Base-by-base conservation (phyloP, 768 basidiomycete genomes). In the Panaeolus cyanescens region DNA sequence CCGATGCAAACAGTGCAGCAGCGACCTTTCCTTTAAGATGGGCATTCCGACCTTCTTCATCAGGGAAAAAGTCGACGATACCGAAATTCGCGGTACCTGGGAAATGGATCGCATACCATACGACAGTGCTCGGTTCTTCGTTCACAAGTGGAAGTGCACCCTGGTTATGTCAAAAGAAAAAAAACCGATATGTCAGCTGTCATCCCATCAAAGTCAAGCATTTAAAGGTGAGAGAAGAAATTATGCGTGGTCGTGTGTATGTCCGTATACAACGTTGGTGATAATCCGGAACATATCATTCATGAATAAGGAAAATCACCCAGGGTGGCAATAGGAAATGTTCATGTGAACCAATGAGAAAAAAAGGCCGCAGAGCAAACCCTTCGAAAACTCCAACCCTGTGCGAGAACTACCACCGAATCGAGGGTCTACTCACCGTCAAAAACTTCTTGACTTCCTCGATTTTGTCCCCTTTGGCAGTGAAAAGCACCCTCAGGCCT, bases 81-180 rank as follows among this genome's bases (percentile, higher is more conserved):
- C 67, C 77, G 61, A 80, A 79, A 13, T 67, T 67, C 59, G 71
- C 66, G 4, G 74, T 75, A 1, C 74, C 77, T 5, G 74, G 67
- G 60, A 74, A 76, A 62, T 77, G 71, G 39, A 79, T 62, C 2
- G 77, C 76, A 58, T 75, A 80, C 77, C 78, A 79, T 34, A 72
- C 64, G 13, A 70, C 68, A 12, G 78, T 78, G 40, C 65, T 62
- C 3, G 65, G 59, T 66, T 78, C 78, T 2, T 68, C 71, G 50
- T 77, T 71, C 45, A 79, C 72, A 8, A 76, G 65, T 5, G 75
- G 66, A 8, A 74, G 63, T 2, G 74, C 74, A 34, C 71, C 65
- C 75, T 77, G 28, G 3, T 25, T 32, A 33, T 19, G 22, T 62
- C 10, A 42, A 36, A 22, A 58, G 36, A 60, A 20, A 15, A 37